A percentile compares a stretch with the other conserved stretches of the same genome.
Conservation (phyloP, 345 rosid genomes). For the Corchorus capsularis region DNA sequence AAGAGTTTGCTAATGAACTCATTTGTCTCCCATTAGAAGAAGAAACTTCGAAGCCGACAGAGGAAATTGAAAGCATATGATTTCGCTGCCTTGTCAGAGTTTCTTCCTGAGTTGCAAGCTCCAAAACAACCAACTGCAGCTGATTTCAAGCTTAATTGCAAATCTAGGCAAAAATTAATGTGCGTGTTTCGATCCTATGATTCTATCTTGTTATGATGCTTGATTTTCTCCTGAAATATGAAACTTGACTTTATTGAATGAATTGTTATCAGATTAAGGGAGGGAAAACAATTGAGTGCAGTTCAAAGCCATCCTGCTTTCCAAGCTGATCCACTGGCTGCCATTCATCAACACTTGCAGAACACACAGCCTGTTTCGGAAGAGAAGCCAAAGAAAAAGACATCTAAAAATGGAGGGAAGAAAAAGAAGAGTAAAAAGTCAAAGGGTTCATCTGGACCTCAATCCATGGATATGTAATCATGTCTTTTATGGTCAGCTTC, state of each 20-base stretch:
- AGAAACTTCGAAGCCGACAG: slow-evolving; percentile 54
- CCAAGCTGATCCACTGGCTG: slow-evolving; percentile 70
- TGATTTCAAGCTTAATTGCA: slow-evolving; percentile 68
- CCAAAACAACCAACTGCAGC: slow-evolving; percentile 37
- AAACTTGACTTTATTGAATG: not conserved
- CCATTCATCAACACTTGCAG: slow-evolving; percentile 48
- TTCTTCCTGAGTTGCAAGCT: slow-evolving; percentile 68
- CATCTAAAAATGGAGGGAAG: slow-evolving; percentile 48
- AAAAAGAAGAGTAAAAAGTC: slow-evolving; percentile 48
- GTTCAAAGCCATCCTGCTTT: slow-evolving; percentile 74
- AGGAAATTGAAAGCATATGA: slow-evolving; percentile 74
- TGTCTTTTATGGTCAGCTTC: not conserved
- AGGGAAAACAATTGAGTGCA: slow-evolving; percentile 56
- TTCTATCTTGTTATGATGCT: not conserved
- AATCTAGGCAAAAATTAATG: slow-evolving; percentile 67
- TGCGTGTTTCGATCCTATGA: slow-evolving; percentile 26
- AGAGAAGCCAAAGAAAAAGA: slow-evolving; percentile 60
- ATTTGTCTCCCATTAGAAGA: slow-evolving; percentile 43
- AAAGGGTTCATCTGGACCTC: slow-evolving; percentile 26
- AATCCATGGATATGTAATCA: slow-evolving; percentile 46
- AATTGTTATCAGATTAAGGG: slow-evolving; percentile 53
- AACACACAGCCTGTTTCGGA: slow-evolving; percentile 63
- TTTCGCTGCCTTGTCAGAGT: slow-evolving; percentile 67
- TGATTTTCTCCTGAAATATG: slow-evolving; percentile 1
- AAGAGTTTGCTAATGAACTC: slow-evolving; percentile 5